A percentile compares a stretch with the other conserved stretches of the same genome.
phyloP scores from a whole-genome alignment of 73 alveolate genomes.

The Halteria grandinella region DNA sequence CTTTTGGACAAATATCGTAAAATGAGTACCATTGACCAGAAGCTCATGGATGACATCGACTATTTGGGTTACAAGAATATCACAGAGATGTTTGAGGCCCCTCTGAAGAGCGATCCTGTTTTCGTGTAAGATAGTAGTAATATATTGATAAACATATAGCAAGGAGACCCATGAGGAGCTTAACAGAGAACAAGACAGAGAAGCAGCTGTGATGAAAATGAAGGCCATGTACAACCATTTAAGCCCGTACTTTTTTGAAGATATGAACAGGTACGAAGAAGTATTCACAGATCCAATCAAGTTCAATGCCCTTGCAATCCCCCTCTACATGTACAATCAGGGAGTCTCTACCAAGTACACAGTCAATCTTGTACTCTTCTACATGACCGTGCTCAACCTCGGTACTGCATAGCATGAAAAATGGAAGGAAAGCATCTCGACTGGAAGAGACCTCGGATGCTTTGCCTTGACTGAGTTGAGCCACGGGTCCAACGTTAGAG shows the following conservation, averaged over 20 bases:
- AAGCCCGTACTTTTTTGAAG: no score
- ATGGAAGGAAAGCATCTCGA: constrained; percentile 15
- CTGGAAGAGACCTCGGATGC: constrained; percentile 58
- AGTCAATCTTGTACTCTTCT: constrained; percentile 14
- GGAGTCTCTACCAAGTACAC: constrained; percentile 28
- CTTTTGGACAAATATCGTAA: constrained; percentile 17
- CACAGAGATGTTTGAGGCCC: neutral
- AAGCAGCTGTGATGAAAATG: constrained; percentile 4
- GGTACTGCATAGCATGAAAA: constrained; percentile 43
- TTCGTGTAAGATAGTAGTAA: neutral
- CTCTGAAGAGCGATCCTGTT: constrained; percentile 9
- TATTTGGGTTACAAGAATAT: constrained; percentile 10
- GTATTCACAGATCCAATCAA: constrained; percentile 30
- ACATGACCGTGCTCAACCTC: constrained; percentile 31
- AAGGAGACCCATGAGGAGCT: constrained; percentile 38
- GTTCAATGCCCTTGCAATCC: constrained; percentile 5
- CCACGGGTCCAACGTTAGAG: constrained; percentile 71
- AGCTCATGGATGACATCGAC: constrained; percentile 20
- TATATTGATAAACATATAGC: neutral
- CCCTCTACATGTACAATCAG: constrained; percentile 15
- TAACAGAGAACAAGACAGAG: constrained; percentile 32
- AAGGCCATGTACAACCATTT: no score
- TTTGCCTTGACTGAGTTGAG: constrained; percentile 71
- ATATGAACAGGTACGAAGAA: constrained; percentile 7
- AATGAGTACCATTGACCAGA: constrained; percentile 19